Percentiles rank a stretch among this genome's conserved stretches.
These are phyloP conservation scores for Trametes punicea DNA, from an alignment of 768 basidiomycete species.

Conservation along the genomic window DNA sequence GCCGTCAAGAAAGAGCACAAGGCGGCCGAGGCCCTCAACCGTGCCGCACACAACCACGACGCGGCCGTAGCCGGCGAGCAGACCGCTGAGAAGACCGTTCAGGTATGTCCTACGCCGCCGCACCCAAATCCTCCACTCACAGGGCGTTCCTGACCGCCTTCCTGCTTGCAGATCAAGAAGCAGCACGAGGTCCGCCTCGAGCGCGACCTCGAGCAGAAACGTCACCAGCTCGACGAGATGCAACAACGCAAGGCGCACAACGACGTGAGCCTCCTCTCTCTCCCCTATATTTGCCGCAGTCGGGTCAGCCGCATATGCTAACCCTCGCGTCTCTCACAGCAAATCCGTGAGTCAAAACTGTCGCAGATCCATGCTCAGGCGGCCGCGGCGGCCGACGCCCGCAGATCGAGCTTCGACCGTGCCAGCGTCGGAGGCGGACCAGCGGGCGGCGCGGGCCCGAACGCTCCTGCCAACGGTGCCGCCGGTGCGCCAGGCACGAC, in stretches of 20 bases:
- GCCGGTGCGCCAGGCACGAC: not conserved
- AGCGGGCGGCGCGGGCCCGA: not conserved
- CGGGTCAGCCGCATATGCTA: not conserved
- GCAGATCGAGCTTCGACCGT: slow-evolving; percentile 4
- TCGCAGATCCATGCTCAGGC: slow-evolving; percentile 27
- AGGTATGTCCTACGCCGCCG: slow-evolving; percentile 31
- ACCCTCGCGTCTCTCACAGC: slow-evolving; percentile 7
- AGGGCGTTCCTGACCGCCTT: not conserved
- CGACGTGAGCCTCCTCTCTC: slow-evolving; percentile 24
- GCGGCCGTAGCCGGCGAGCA: slow-evolving; percentile 41
- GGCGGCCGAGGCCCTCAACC: slow-evolving; percentile 46
- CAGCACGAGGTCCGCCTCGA: slow-evolving; percentile 27
- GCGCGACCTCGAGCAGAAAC: slow-evolving; percentile 26
- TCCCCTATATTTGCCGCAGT: not conserved
- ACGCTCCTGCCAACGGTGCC: not conserved
- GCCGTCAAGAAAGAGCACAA: slow-evolving; percentile 49
- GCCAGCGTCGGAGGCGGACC: not conserved
- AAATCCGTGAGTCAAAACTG: slow-evolving; percentile 24
- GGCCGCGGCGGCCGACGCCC: slow-evolving; percentile 17
- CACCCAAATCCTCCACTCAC: not conserved
- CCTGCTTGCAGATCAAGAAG: slow-evolving; percentile 23
- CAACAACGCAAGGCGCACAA: slow-evolving; percentile 29
- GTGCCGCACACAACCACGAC: slow-evolving; percentile 53
- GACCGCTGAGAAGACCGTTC: slow-evolving; percentile 41
- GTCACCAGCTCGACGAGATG: slow-evolving; percentile 24